Conservation (phyloP, 352 stramenopile species). For the Pythium diclinum region DNA sequence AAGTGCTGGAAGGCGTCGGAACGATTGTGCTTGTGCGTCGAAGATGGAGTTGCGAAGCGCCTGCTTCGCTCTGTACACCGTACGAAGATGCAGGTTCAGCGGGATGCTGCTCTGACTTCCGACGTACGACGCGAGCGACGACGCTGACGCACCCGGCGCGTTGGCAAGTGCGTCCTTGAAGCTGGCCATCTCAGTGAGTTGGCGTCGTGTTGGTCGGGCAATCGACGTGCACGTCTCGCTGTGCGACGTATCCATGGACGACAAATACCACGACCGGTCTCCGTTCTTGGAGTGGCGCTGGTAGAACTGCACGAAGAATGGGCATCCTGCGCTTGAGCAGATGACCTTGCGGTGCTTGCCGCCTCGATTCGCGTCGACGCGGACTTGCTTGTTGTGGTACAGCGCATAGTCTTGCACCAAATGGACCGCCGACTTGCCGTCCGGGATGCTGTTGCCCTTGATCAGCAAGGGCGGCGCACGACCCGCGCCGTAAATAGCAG, state of each 20-base stretch:
- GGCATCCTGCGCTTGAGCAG: conserved; percentile 39
- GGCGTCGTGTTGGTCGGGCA: conserved; percentile 53
- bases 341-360: conserved; percentile 59
- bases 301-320: conserved; percentile 71
- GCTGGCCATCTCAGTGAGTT: conserved; percentile 44
- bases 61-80: conserved; percentile 57
- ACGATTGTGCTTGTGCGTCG: conserved; percentile 34
- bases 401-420: conserved; percentile 65
- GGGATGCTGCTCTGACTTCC: conserved; percentile 25
- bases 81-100: conserved; percentile 39
- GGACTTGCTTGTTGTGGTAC: conserved; percentile 53
- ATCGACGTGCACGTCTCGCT: conserved; percentile 39
- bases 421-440: conserved; percentile 48
- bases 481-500: neutral
- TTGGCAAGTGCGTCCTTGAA: conserved; percentile 37
- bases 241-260: conserved; percentile 43
- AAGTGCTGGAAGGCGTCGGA: conserved; percentile 42
- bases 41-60: conserved; percentile 36
- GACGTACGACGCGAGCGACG: conserved; percentile 36
- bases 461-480: conserved; percentile 25
- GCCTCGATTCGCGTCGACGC: conserved; percentile 41
- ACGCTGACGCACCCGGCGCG: conserved; percentile 33
- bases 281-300: conserved; percentile 53
- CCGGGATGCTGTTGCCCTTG: conserved; percentile 44
- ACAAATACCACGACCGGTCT: conserved; percentile 56